Evolutionary conservation across 2,329 filamentous ascomycete genomes (phyloP), one percentile per base, ranked within the genome.

Genomic region (Aspergillus luchuensis): DNA sequence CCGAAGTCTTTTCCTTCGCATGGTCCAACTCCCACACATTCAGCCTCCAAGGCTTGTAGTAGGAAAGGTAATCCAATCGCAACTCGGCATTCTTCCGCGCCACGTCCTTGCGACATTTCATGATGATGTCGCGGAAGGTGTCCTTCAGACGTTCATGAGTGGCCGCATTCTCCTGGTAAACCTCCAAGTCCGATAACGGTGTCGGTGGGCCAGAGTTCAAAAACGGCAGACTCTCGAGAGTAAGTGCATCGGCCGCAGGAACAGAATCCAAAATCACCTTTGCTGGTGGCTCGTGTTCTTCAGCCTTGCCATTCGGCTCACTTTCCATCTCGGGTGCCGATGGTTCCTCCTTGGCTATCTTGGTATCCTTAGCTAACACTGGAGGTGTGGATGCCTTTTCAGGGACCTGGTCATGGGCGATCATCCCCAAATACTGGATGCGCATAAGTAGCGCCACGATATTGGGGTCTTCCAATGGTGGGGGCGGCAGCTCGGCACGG

Each of bases 41-140:
- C 28, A 79, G 57, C 54, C 79, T 75, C 81, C 81, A 83, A 17
- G 73, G 69, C 59, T 77, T 79, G 67, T 81, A 82, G 50, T 73
- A 65, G 4, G 69, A 64, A 41, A 76, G 68, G 63, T 79, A 83
- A 23, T 78, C 74, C 28, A 76, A 69, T 30, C 76, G 70, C 7
- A 80, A 68, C 11, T 69, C 65, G 15, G 77, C 74, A 60, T 81
- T 77, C 54, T 79, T 77, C 38, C 69, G 68, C 5, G 75, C 67
- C 56, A 74, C 70, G 23, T 75, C 72, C 56, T 76, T 76, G n/a
- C 74, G 72, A 53, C 73, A 72, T 55, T 76, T 74, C 17, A 72
- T 72, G 49, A 82, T 66, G 47, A 78, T 74, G 17, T 69, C 66
- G 15, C 70, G 70, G 23, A 82, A 71, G 2, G 71, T 65, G 11